Evolutionary conservation across 2,329 filamentous ascomycete species (phyloP), one percentile per base, ranked within the genome.

Genomic region (Aspergillus sp.): DNA sequence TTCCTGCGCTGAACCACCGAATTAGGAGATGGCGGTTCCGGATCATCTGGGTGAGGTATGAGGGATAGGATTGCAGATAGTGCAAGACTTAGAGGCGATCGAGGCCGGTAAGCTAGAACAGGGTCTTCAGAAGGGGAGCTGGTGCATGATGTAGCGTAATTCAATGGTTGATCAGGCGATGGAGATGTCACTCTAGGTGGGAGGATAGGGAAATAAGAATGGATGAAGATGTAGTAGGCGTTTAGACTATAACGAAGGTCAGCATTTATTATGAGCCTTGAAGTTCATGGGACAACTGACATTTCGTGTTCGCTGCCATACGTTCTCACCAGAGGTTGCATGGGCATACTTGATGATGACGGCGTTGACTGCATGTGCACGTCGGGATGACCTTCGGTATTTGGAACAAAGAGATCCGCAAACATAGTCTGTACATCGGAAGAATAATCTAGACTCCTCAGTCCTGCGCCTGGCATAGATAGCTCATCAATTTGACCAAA

Each of bases 141-240:
- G 13, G 65, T 50, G 38, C 52, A 57, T n/a, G 65, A 62, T 10
- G 60, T 54, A 5, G 59, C 56, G 17, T 58, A 56, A 44, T 68
- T 59, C 43, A 71, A 48, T 6, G 69, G 68, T 13, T 53, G 52
- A 54, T 72, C 65, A 25, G 59, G 55, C 17, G 53, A 56, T 33
- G 56, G 61, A 4, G 60, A 57, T 6, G 58, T 47, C 37, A 53
- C 58, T 33, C 68, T 59, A 23, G 71, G 69, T 5, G 71, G 70
- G 23, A 74, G 60, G 33, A 74, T 67, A 4, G 71, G 71, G 39
- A 73, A 72, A 53, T 71, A 74, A n/a, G 58, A 47, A 54, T 74
- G 71, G 46, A 74, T 68, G 47, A 71, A 74, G 41, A 69, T 66
- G 48, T 74, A 74, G 47, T 74, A 74, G 32, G 67, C 71, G 50